Conservation (phyloP, 371 early-diverging fungal genomes). For the Mortierella sp. region DNA sequence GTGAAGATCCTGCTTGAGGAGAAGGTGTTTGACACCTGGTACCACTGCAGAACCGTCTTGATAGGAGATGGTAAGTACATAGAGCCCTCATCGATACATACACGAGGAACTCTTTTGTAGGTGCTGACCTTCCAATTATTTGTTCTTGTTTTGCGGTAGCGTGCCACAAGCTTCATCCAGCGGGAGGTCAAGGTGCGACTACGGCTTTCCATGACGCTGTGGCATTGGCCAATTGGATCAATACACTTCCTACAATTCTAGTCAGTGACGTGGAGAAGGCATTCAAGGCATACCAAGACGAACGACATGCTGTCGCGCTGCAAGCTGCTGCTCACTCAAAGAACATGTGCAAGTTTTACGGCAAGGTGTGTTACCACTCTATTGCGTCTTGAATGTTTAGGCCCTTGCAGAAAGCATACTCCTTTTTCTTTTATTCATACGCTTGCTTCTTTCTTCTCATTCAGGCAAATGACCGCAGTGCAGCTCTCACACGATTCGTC, state of each 20-base stretch:
- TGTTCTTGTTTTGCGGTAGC: background rate
- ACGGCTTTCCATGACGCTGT: background rate
- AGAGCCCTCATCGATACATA: background rate
- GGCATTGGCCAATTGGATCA: background rate
- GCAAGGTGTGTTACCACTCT: background rate
- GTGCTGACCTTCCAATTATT: background rate
- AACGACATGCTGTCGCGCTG: background rate
- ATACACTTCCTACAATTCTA: background rate
- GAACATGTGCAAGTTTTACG: background rate
- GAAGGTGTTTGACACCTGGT: conserved; percentile 33
- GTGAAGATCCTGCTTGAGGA: conserved; percentile 30
- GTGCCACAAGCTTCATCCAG: conserved; percentile 1
- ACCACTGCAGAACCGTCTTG: conserved; percentile 17
- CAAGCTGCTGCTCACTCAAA: background rate
- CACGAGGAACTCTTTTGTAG: too few relatives aligned
- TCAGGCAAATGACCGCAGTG: background rate
- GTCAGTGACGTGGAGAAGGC: background rate
- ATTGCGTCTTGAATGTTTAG: background rate
- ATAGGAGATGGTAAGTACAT: conserved; percentile 27
- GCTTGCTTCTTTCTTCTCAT: background rate
- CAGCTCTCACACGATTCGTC: background rate
- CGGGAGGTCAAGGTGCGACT: background rate
- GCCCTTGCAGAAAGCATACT: too few relatives aligned
- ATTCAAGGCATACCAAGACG: background rate
- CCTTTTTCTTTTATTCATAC: background rate